These are phyloP conservation scores for Incumbomyces delicatus DNA, from an alignment of 2,329 filamentous ascomycete species.

Conservation along the genomic window DNA sequence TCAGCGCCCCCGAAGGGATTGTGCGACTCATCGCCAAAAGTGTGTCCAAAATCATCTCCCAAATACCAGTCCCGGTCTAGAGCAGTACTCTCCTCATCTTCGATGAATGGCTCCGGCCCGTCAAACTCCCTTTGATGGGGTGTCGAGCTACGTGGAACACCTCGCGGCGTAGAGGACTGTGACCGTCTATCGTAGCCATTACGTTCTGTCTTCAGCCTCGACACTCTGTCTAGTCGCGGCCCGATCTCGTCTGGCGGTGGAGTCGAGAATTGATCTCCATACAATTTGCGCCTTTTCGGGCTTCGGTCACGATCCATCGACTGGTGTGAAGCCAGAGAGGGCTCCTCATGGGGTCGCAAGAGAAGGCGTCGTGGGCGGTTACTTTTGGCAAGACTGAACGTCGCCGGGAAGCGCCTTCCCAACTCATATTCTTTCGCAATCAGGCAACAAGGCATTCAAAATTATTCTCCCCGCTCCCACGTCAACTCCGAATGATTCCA, in stretches of 20 bases:
- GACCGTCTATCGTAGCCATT: slow-evolving; percentile 14
- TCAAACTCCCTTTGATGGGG: slow-evolving; percentile 50
- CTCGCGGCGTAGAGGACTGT: slow-evolving; percentile 27
- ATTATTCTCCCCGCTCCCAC: not conserved
- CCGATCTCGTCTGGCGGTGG: slow-evolving; percentile 29
- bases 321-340: not conserved
- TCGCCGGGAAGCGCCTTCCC: no score
- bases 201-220: slow-evolving; percentile 26
- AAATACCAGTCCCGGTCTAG: slow-evolving; percentile 90
- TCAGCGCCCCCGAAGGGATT: slow-evolving; percentile 78
- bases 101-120: slow-evolving; percentile 50
- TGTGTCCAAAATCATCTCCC: slow-evolving; percentile 74
- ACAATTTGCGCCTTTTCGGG: slow-evolving; percentile 58
- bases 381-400: no score
- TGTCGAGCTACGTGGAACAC: slow-evolving; percentile 24
- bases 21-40: slow-evolving; percentile 83
- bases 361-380: no score
- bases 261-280: slow-evolving; percentile 51
- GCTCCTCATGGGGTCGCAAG: no score
- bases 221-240: slow-evolving; percentile 34
- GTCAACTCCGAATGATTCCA: not conserved
- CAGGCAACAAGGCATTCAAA: not conserved
- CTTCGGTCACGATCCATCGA: slow-evolving; percentile 38
- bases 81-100: slow-evolving; percentile 60
- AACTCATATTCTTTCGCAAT: not conserved